A percentile compares a stretch with the other conserved stretches of the same genome.
These are phyloP conservation scores for Ballota nigra DNA, from an alignment of 257 asterid genomes.

Conservation along the genomic window DNA sequence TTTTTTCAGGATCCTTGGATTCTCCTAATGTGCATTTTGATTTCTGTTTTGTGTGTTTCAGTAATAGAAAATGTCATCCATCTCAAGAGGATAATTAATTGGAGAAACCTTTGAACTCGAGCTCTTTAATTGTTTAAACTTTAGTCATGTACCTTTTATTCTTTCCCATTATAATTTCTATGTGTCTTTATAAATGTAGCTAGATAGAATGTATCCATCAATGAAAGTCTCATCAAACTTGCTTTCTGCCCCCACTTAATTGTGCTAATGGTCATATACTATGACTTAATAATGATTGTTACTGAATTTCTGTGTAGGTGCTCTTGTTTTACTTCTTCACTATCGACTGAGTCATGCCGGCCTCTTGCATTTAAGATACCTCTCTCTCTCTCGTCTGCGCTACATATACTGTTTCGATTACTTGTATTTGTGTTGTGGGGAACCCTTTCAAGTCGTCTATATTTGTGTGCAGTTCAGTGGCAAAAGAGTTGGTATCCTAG, in stretches of 20 bases:
- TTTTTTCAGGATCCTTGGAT: not conserved
- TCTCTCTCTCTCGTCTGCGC: not conserved
- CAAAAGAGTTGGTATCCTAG: slow-evolving; percentile 69
- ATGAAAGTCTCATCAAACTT: not conserved
- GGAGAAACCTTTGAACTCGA: not conserved
- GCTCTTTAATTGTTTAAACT: not conserved
- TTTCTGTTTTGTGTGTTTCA: slow-evolving; percentile 1
- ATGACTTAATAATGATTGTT: not conserved
- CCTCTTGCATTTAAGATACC: not conserved
- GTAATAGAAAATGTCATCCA: not conserved
- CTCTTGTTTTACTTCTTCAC: not conserved
- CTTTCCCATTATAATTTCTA: not conserved
- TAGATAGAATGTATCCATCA: not conserved
- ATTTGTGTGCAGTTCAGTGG: slow-evolving; percentile 67
- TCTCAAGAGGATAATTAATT: not conserved
- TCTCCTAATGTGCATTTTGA: not conserved
- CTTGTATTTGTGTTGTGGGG: not conserved
- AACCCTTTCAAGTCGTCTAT: not conserved
- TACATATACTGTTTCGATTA: not conserved
- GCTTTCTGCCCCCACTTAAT: not conserved
- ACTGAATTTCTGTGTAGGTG: not conserved
- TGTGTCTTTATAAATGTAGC: not conserved
- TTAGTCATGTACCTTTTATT: not conserved
- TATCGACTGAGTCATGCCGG: not conserved
- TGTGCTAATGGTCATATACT: not conserved